A percentile compares a stretch with the other conserved stretches of the same genome.
These are phyloP conservation scores for Porpolomopsis calyptriformis DNA, from an alignment of 768 basidiomycete genomes.

Conservation along the genomic window DNA sequence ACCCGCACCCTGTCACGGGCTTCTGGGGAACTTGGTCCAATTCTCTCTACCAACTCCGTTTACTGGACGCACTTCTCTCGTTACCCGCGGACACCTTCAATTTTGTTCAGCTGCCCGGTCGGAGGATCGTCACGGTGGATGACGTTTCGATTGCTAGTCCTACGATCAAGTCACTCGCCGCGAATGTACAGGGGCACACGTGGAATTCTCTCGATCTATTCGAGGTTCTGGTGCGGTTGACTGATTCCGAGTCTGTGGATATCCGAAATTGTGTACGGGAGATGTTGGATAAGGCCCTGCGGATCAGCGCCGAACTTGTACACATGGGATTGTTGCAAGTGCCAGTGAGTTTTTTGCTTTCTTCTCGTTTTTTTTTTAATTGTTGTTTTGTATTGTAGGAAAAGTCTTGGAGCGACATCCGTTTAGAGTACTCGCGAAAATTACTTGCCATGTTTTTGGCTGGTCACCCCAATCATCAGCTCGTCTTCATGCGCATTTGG, in stretches of 20 bases:
- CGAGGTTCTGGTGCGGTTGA: slow-evolving; percentile 73
- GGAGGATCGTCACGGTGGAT: slow-evolving; percentile 76
- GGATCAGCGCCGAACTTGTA: slow-evolving; percentile 88
- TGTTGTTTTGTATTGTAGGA: slow-evolving; percentile 34
- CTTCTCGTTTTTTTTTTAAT: background rate
- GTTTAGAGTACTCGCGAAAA: slow-evolving; percentile 77
- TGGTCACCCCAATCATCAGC: slow-evolving; percentile 88
- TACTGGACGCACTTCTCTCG: slow-evolving; percentile 82
- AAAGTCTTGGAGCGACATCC: slow-evolving; percentile 79
- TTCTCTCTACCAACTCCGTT: slow-evolving; percentile 70
- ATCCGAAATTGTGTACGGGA: slow-evolving; percentile 73
- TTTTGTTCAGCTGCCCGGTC: slow-evolving; percentile 79
- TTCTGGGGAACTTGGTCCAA: slow-evolving; percentile 86
- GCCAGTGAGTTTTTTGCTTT: slow-evolving; percentile 48
- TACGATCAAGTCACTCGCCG: slow-evolving; percentile 85
- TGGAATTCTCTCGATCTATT: slow-evolving; percentile 95
- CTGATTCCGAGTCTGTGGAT: slow-evolving; percentile 60
- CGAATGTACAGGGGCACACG: slow-evolving; percentile 81
- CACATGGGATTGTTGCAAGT: slow-evolving; percentile 89
- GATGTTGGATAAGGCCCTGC: slow-evolving; percentile 88
- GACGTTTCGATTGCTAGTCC: slow-evolving; percentile 78
- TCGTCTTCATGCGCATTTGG: slow-evolving; percentile 96
- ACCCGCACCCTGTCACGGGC: slow-evolving; percentile 70
- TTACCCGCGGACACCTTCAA: slow-evolving; percentile 87
- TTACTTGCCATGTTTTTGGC: slow-evolving; percentile 83